Conservation (phyloP, 306 rosid genomes). For the Vigna nakashimae region DNA sequence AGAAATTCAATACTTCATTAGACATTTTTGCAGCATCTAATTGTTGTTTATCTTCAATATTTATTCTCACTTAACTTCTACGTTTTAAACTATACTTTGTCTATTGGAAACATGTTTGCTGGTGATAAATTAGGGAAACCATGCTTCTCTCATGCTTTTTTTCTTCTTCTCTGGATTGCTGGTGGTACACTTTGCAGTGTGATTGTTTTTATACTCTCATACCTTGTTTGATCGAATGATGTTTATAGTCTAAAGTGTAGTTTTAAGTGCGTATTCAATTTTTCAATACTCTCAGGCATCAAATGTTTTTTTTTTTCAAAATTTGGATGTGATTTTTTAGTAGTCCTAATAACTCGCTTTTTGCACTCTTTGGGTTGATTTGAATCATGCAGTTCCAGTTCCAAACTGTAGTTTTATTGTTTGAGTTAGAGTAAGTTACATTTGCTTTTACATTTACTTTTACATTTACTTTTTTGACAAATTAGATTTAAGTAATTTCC, state of each 20-base stretch:
- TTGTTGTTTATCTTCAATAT: slow-evolving; percentile 53
- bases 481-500: not conserved
- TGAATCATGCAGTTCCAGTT: not conserved
- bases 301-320: too few relatives aligned
- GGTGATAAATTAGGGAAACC: slow-evolving; percentile 41
- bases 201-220: slow-evolving; percentile 22
- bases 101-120: slow-evolving; percentile 34
- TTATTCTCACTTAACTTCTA: slow-evolving; percentile 38
- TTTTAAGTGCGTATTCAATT: not conserved
- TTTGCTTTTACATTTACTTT: not conserved
- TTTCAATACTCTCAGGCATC: too few relatives aligned
- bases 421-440: not conserved
- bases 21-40: slow-evolving; percentile 65
- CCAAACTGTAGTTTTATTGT: slow-evolving; percentile 1
- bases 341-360: not conserved
- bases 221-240: slow-evolving; percentile 39
- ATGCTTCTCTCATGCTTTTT: slow-evolving; percentile 13
- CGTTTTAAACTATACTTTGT: slow-evolving; percentile 37
- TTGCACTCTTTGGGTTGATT: not conserved
- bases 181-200: slow-evolving; percentile 31
- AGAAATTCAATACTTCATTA: slow-evolving; percentile 43
- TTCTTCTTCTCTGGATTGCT: slow-evolving; percentile 4
- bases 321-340: too few relatives aligned
- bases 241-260: slow-evolving; percentile 26
- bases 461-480: not conserved